Percentiles rank a stretch among this genome's conserved stretches.
Conservation (phyloP, 352 stramenopile species). For the Phytophthora colocasiae region DNA sequence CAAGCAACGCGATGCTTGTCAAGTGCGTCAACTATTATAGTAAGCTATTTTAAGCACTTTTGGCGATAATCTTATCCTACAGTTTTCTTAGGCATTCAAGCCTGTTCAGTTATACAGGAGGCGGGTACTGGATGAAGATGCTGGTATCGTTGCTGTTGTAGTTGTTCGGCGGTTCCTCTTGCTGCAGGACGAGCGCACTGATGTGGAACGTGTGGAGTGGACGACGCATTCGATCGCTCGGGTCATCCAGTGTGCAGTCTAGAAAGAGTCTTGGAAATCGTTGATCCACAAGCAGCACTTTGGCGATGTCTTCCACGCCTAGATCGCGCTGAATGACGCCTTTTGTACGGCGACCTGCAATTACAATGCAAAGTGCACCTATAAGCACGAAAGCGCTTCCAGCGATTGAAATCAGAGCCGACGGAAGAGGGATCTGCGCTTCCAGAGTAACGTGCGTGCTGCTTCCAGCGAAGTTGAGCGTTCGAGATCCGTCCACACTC, state of each 20-base stretch:
- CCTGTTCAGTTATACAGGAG: neutral
- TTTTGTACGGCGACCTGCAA: conserved; percentile 31
- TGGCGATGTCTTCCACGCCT: conserved; percentile 45
- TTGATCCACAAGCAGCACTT: conserved; percentile 47
- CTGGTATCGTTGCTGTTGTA: conserved; percentile 4
- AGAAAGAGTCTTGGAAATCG: conserved; percentile 46
- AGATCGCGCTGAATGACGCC: conserved; percentile 27
- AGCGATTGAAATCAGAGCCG: conserved; percentile 38
- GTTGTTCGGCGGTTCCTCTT: conserved; percentile 8
- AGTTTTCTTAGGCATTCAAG: neutral
- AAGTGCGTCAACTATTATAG: too few species aligned
- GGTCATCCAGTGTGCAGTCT: conserved; percentile 42
- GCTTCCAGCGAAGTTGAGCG: conserved; percentile 48
- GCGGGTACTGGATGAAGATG: conserved; percentile 27
- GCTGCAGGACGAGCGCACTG: conserved; percentile 29
- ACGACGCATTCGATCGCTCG: conserved; percentile 4
- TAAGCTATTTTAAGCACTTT: too few species aligned
- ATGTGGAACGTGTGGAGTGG: conserved; percentile 42
- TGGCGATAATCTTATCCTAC: too few species aligned
- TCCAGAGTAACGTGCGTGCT: conserved; percentile 38
- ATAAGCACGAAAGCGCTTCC: conserved; percentile 30
- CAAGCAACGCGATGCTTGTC: too few species aligned
- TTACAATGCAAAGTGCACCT: conserved; percentile 16
- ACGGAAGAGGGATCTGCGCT: conserved; percentile 45
- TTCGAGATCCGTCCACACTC: conserved; percentile 29